A percentile compares a stretch with the other conserved stretches of the same genome.
Evolutionary conservation across 441 rosid genomes (phyloP).

Genomic region (Eruca vesicaria): DNA sequence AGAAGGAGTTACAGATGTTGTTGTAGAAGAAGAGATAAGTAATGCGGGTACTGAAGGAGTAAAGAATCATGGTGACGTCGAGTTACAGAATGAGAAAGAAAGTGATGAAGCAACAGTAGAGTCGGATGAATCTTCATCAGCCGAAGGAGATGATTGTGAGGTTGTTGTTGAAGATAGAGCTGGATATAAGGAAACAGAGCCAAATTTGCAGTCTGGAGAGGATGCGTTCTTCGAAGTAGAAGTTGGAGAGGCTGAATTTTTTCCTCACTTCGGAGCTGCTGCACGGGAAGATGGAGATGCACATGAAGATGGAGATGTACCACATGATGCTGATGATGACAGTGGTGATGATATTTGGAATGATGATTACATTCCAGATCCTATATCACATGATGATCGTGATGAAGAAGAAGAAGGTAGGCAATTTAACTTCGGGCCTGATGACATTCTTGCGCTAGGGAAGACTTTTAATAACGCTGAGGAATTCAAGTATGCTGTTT

Average conservation of each 20-base stretch:
- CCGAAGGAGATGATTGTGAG: too few relatives aligned
- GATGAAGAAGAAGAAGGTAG: background rate
- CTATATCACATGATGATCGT: background rate
- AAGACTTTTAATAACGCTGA: background rate
- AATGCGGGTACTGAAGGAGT: background rate
- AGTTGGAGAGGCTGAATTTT: too few relatives aligned
- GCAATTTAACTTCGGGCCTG: background rate
- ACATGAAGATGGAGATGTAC: too few relatives aligned
- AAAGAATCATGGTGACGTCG: background rate
- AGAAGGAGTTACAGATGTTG: background rate
- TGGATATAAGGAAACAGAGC: too few relatives aligned
- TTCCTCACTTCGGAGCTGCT: too few relatives aligned
- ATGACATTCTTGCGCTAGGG: background rate
- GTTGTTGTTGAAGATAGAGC: too few relatives aligned
- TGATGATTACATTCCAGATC: background rate
- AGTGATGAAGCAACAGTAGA: too few relatives aligned
- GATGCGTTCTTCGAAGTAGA: too few relatives aligned
- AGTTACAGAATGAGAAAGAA: too few relatives aligned
- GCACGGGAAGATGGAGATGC: too few relatives aligned
- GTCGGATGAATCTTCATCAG: too few relatives aligned
- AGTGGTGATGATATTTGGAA: background rate
- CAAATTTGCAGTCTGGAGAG: too few relatives aligned
- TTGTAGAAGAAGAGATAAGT: background rate
- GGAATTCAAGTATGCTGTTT: background rate
- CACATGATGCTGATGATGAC: background rate